Evolutionary conservation across 2,329 filamentous ascomycete species (phyloP).

Genomic region (Purpureocillium lavendulum): DNA sequence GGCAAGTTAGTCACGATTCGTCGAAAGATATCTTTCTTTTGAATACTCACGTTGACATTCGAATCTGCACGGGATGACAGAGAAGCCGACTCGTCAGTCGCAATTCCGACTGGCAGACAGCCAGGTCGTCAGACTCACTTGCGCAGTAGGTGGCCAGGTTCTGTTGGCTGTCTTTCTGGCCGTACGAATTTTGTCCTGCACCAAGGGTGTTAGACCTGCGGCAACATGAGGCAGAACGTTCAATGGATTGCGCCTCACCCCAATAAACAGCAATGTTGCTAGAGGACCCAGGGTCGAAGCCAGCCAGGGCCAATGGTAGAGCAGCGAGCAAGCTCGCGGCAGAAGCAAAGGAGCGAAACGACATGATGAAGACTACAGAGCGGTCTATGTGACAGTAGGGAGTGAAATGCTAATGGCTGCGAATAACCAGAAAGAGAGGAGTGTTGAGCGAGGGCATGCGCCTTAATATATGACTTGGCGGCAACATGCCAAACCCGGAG

Average conservation of each 20-base stretch:
- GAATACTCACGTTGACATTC: constrained; percentile 34
- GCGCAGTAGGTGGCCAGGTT: constrained; percentile 50
- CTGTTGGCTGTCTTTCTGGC: constrained; percentile 41
- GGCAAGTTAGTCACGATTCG: no score
- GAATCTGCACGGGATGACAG: constrained; percentile 21
- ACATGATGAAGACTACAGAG: constrained; percentile 3
- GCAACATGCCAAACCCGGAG: not conserved
- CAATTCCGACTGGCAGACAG: no score
- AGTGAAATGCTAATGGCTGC: not conserved
- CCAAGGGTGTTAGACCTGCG: not conserved
- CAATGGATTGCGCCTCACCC: no score
- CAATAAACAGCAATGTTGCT: constrained; percentile 59
- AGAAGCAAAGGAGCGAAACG: constrained; percentile 6
- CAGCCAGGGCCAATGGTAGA: constrained; percentile 25
- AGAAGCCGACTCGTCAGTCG: constrained; percentile 5
- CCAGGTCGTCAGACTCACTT: constrained; percentile 29
- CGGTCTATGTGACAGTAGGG: no score
- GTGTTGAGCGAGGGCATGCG: not conserved
- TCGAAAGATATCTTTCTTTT: no score
- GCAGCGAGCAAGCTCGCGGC: constrained; percentile 13
- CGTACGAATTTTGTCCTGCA: constrained; percentile 51
- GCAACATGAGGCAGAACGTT: no score
- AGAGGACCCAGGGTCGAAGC: constrained; percentile 34
- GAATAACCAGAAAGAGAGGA: not conserved
- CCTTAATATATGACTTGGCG: not conserved